A percentile compares a stretch with the other conserved stretches of the same genome.
Conservation (phyloP, 257 asterid genomes). For the Nicotiana tabacum region DNA sequence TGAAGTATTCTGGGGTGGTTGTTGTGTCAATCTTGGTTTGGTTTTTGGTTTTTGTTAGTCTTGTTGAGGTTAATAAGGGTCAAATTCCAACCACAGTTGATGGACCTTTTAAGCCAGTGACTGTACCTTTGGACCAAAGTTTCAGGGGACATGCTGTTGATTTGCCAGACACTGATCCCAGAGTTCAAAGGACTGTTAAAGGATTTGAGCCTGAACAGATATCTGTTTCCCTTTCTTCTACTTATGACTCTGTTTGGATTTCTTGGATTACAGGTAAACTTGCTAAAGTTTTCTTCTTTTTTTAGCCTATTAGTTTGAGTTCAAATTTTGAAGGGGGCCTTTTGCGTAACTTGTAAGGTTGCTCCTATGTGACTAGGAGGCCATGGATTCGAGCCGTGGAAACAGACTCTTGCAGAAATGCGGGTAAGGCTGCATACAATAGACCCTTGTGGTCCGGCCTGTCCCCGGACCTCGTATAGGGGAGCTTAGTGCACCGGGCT, state of each 20-base stretch:
- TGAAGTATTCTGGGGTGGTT: slow-evolving; percentile 10
- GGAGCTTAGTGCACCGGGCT: too few species aligned
- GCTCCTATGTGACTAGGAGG: fast-evolving
- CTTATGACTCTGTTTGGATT: slow-evolving; percentile 71
- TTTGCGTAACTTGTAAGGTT: too few species aligned
- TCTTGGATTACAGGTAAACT: slow-evolving; percentile 87
- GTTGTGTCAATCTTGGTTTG: slow-evolving; percentile 9
- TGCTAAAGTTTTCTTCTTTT: background rate
- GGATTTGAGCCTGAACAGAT: slow-evolving; percentile 89
- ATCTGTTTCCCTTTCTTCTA: slow-evolving; percentile 73
- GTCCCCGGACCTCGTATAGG: too few species aligned
- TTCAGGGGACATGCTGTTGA: slow-evolving; percentile 78
- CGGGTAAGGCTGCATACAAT: background rate
- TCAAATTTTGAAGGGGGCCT: too few species aligned
- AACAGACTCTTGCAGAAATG: too few species aligned
- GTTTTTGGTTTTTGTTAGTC: slow-evolving; percentile 7
- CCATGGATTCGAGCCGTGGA: too few species aligned
- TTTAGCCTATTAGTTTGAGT: background rate
- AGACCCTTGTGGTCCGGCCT: background rate
- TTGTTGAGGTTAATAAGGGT: slow-evolving; percentile 19
- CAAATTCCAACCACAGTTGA: slow-evolving; percentile 72
- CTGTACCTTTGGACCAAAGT: slow-evolving; percentile 58
- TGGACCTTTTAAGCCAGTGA: slow-evolving; percentile 83
- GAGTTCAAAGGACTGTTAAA: slow-evolving; percentile 58
- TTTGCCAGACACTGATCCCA: slow-evolving; percentile 75